These are phyloP conservation scores for Anacardium occidentale DNA, from an alignment of 345 rosid species.

Conservation along the genomic window DNA sequence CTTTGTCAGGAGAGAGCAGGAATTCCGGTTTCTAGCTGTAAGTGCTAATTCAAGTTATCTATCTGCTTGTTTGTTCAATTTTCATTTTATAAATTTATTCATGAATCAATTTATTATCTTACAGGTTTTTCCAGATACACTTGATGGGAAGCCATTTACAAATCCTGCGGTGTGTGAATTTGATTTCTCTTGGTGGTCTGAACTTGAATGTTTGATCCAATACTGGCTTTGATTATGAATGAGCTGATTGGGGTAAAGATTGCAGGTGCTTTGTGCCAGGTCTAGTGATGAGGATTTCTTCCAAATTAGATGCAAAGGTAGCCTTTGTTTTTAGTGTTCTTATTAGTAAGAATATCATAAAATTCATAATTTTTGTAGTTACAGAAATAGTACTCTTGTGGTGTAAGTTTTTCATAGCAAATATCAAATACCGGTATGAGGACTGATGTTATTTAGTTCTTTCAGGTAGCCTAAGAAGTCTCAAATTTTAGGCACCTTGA, in stretches of 20 bases:
- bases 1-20: conserved; percentile 77
- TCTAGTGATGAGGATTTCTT: conserved; percentile 81
- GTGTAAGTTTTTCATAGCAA: not conserved
- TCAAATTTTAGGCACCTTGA: no score
- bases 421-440: not conserved
- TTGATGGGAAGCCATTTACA: conserved; percentile 62
- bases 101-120: conserved; percentile 6
- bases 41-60: conserved; percentile 42
- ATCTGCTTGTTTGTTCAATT: not conserved
- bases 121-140: conserved; percentile 68
- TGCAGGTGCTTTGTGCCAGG: conserved; percentile 82
- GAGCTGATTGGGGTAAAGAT: conserved; percentile 7
- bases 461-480: not conserved
- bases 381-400: not conserved
- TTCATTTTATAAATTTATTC: not conserved
- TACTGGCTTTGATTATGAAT: not conserved
- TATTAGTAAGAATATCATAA: no score
- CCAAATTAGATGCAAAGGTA: conserved; percentile 74
- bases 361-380: no score
- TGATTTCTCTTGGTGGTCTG: not conserved
- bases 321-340: not conserved
- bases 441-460: not conserved
- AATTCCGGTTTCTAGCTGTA: conserved; percentile 84
- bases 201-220: not conserved
- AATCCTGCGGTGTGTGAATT: conserved; percentile 56